Conservation (phyloP, 148 eudicot genomes). For the Polygonum aviculare region DNA sequence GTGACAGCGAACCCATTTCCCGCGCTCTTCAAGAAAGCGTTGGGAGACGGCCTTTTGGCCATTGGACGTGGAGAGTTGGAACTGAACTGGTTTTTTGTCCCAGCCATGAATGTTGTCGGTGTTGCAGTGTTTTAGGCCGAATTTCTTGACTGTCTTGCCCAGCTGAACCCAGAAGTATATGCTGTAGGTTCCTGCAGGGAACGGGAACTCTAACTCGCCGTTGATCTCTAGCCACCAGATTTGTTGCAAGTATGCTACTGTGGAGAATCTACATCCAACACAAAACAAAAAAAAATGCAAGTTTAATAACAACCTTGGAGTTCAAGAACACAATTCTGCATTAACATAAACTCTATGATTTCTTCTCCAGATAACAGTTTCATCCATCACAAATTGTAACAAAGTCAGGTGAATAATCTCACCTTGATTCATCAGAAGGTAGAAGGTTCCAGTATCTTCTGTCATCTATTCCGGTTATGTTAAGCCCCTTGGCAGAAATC, state of each 20-base stretch:
- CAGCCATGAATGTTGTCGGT: conserved; percentile 13
- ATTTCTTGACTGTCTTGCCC: conserved; percentile 10
- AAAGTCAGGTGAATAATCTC: neutral
- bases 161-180: conserved; percentile 13
- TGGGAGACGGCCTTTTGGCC: conserved; percentile 11
- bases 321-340: neutral
- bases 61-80: conserved; percentile 11
- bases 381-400: neutral
- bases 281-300: neutral
- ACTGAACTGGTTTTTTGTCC: conserved; percentile 12
- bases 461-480: conserved; percentile 21
- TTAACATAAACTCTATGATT: neutral
- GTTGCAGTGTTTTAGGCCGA: conserved; percentile 4
- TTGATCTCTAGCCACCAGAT: conserved; percentile 18
- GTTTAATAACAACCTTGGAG: neutral
- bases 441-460: conserved; percentile 22
- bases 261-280: conserved; percentile 8
- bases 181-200: conserved; percentile 13
- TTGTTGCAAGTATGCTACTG: conserved; percentile 15
- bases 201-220: conserved; percentile 15
- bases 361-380: too few species aligned
- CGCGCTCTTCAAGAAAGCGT: conserved; percentile 10
- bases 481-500: conserved; percentile 16
- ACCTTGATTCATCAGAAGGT: conserved; percentile 23
- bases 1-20: conserved; percentile 11